Percentiles rank a stretch among this genome's conserved stretches.
phyloP scores from a whole-genome alignment of 2,329 filamentous ascomycete species.

The Ascocoryne sarcoides region DNA sequence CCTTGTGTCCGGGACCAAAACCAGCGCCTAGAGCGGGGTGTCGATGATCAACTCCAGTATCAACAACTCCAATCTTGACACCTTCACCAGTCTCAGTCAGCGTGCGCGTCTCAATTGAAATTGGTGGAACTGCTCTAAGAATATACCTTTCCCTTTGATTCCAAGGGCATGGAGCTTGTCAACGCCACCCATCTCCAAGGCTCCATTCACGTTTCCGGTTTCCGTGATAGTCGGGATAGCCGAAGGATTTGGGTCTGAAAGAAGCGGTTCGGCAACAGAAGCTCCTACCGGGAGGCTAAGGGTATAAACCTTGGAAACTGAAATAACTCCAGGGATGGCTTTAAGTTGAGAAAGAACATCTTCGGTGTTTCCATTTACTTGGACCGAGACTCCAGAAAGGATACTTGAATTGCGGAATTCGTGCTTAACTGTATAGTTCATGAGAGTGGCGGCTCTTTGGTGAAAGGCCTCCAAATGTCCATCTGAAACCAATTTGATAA shows the following conservation, averaged over 20 bases:
- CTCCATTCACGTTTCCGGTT: conserved; percentile 1
- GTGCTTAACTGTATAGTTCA: conserved; percentile 9
- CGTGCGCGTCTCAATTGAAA: too few relatives aligned
- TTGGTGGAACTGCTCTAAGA: too few relatives aligned
- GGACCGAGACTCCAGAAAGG: conserved; percentile 13
- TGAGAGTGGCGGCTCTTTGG: conserved; percentile 1
- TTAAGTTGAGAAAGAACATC: not conserved
- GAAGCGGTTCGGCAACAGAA: not conserved
- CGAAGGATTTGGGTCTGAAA: not conserved
- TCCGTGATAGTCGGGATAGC: not conserved
- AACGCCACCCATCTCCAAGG: conserved; percentile 14
- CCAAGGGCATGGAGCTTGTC: conserved; percentile 35
- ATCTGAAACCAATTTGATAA: not conserved
- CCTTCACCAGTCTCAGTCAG: too few relatives aligned
- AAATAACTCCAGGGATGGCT: conserved; percentile 5
- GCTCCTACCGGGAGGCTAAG: not conserved
- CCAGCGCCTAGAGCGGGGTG: conserved; percentile 57
- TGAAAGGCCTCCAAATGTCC: not conserved
- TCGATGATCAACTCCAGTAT: conserved; percentile 45
- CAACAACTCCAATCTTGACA: conserved; percentile 32
- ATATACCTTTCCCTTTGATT: conserved; percentile 33
- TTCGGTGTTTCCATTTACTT: conserved; percentile 6
- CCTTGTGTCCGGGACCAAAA: conserved; percentile 50
- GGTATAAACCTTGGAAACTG: conserved; percentile 3
- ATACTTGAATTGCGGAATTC: conserved; percentile 13